phyloP scores from a whole-genome alignment of 2,329 filamentous ascomycete genomes.

The Hymenoscyphus salicellus region DNA sequence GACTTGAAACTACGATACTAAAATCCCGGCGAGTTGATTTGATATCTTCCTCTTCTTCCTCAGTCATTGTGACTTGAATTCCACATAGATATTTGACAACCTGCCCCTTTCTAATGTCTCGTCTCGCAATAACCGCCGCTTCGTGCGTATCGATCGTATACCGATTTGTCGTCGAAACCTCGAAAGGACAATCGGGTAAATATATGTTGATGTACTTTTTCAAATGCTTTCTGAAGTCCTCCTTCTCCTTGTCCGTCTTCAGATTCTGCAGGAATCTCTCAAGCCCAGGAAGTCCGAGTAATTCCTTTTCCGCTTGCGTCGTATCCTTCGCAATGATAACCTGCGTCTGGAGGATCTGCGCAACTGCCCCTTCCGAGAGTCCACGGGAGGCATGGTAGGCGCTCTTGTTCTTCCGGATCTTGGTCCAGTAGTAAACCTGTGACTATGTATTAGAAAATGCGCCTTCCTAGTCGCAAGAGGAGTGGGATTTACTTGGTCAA shows the following conservation, averaged over 20 bases:
- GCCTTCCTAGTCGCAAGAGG: conserved; percentile 13
- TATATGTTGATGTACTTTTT: conserved; percentile 92
- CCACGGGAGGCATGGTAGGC: conserved; percentile 83
- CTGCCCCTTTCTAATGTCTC: conserved; percentile 75
- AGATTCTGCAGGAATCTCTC: conserved; percentile 67
- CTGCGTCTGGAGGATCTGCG: conserved; percentile 59
- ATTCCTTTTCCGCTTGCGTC: conserved; percentile 64
- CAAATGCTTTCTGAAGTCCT: conserved; percentile 81
- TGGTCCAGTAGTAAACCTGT: conserved; percentile 94
- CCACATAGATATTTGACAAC: conserved; percentile 87
- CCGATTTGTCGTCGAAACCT: conserved; percentile 88
- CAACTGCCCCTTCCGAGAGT: conserved; percentile 59
- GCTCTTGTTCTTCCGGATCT: conserved; percentile 87
- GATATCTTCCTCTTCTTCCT: conserved; percentile 82
- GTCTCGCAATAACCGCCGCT: conserved; percentile 79
- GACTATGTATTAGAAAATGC: conserved; percentile 10
- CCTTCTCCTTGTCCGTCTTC: conserved; percentile 73
- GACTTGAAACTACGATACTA: conserved; percentile 90
- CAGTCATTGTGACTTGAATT: conserved; percentile 87
- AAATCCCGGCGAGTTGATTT: conserved; percentile 86
- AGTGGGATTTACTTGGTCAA: conserved; percentile 75
- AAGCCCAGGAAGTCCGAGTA: conserved; percentile 71
- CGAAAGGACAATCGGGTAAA: conserved; percentile 88
- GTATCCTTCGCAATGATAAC: conserved; percentile 74
- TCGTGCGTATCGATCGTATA: conserved; percentile 91